Percentiles rank a stretch among this genome's conserved stretches.
phyloP scores from a whole-genome alignment of 176 grass and related monocot species.

The Carex scoparia region DNA sequence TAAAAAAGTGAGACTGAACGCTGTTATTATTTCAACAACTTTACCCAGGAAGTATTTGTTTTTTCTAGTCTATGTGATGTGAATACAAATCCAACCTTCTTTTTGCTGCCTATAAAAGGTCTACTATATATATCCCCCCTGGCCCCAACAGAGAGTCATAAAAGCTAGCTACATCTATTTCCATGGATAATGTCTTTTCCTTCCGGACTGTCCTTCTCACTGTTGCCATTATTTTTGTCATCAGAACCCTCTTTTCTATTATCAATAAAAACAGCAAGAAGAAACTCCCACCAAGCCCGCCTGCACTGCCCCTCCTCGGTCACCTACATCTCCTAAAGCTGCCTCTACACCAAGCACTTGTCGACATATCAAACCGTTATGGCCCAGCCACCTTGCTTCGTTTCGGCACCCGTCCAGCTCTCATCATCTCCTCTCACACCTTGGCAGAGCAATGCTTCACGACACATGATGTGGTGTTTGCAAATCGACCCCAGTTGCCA shows the following conservation, averaged over 20 bases:
- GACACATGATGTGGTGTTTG: constrained; percentile 46
- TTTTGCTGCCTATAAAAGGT: too few relatives aligned
- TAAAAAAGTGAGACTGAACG: too few relatives aligned
- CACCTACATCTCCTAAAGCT: too few relatives aligned
- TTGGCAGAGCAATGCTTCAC: constrained; percentile 47
- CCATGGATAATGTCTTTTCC: neutral
- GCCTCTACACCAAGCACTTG: constrained; percentile 41
- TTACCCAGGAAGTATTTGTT: too few relatives aligned
- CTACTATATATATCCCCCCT: neutral
- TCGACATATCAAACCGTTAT: constrained; percentile 23
- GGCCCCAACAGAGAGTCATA: neutral
- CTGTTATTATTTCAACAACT: too few relatives aligned
- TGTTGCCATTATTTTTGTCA: neutral
- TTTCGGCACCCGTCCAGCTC: constrained; percentile 40
- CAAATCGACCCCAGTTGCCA: constrained; percentile 51
- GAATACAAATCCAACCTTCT: neutral
- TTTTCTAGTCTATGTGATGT: too few relatives aligned
- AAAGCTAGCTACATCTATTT: neutral
- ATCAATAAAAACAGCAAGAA: constrained; percentile 4
- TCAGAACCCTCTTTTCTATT: neutral
- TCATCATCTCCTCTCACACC: constrained; percentile 38
- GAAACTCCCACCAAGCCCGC: too few relatives aligned
- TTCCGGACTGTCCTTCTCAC: constrained; percentile 6
- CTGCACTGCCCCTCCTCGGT: too few relatives aligned
- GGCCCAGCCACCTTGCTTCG: constrained; percentile 43